Base-by-base conservation (phyloP, 768 basidiomycete species). In the Phanerochaete carnosa region DNA sequence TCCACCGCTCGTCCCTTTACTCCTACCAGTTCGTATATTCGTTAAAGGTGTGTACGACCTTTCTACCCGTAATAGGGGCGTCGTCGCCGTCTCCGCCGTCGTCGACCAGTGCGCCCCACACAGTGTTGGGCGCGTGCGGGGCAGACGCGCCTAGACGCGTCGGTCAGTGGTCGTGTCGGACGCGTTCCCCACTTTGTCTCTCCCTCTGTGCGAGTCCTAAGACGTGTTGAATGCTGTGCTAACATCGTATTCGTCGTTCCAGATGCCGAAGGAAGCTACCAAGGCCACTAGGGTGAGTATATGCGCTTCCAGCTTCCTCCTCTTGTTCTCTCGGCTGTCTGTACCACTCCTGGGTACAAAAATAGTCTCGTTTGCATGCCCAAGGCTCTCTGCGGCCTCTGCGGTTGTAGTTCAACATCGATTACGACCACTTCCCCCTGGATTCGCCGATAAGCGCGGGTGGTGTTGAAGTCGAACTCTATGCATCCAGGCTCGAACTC, bases 181-280 rank as follows among this genome's bases (percentile, higher is more conserved):
- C 60, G 60, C 60, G 54, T 62, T 52, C 39, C 49, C 56, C 26
- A 29, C 2, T 15, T 37, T 15, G 22, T 43, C 49, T 12, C 19
- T 11, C 12, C 25, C 49, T 4, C 51, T 32, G 22, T 29, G 29
- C 23, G 33, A 16, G 28, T n/a, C 57, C 62, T 67, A 69, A 63
- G 73, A 75, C 77, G 78, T 81, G 75, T 76, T 65, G 68, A 73
- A 75, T 69, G 62, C 65, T 62, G 61, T 67, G 58, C 74, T 80
- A 62, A 80, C 64, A 30, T 66, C 64, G 63, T 62, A 69, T 68
- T 69, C 66, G 57, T 66, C 65, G 57, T 69, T 61, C 66, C 69
- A 84, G 87, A 93, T 92, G 91, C 90, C 90, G 66, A 92, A 91
- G 74, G 89, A 85, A 73, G 74, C 83, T 39, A 76, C 84, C 45